These are phyloP conservation scores for Cercospora citrullina DNA, from an alignment of 2,329 filamentous ascomycete genomes.

Conservation along the genomic window DNA sequence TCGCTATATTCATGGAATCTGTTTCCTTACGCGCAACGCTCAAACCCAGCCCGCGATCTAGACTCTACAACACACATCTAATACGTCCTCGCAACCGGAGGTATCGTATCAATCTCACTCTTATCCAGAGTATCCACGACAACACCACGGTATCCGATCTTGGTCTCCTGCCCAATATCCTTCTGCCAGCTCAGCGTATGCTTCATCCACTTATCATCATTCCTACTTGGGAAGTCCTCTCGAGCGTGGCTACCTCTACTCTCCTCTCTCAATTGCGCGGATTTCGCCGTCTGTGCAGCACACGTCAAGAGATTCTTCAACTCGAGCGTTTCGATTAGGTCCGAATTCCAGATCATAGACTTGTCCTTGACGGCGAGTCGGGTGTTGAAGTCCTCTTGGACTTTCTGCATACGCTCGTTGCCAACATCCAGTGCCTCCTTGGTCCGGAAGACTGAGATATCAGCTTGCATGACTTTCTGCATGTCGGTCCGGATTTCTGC, in stretches of 20 bases:
- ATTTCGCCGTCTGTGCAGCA: conserved; percentile 50
- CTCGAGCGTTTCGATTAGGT: conserved; percentile 52
- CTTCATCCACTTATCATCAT: conserved; percentile 49
- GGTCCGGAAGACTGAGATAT: conserved; percentile 51
- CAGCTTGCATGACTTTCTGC: conserved; percentile 51
- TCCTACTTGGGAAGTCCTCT: conserved; percentile 49
- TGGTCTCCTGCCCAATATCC: conserved; percentile 43
- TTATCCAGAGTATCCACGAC: conserved; percentile 48
- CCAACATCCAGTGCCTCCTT: conserved; percentile 41
- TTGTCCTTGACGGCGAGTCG: conserved; percentile 45
- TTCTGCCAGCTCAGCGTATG: conserved; percentile 52
- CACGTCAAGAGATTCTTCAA: conserved; percentile 50
- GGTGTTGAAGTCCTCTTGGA: conserved; percentile 42
- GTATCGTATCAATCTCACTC: conserved; percentile 42
- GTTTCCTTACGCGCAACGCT: not conserved
- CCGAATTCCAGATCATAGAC: conserved; percentile 53
- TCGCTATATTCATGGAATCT: not conserved
- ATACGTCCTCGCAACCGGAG: conserved; percentile 36
- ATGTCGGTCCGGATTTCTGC: conserved; percentile 45
- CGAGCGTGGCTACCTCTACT: conserved; percentile 50
- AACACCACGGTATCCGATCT: conserved; percentile 46
- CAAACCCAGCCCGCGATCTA: not conserved
- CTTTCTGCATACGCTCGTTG: conserved; percentile 35
- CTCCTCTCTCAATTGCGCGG: conserved; percentile 47
- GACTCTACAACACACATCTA: conserved; percentile 12